These are phyloP conservation scores for Sporisorium graminicola DNA, from an alignment of 1,284 basidiomycete genomes.

Conservation along the genomic window DNA sequence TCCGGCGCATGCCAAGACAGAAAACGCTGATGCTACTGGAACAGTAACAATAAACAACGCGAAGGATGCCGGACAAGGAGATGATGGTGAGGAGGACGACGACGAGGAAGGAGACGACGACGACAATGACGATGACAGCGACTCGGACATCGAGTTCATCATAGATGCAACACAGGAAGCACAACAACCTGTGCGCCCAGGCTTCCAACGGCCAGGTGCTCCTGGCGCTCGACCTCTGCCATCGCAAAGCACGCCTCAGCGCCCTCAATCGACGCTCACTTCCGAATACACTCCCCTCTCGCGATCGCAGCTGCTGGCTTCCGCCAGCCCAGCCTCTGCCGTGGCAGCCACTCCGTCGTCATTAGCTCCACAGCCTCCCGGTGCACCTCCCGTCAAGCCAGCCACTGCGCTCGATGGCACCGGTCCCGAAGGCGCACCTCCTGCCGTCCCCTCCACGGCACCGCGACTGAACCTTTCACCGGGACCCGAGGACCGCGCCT, in stretches of 20 bases:
- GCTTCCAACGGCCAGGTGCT: constrained; percentile 28
- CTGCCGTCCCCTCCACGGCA: constrained; percentile 54
- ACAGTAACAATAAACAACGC: constrained; percentile 69
- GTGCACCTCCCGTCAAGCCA: constrained; percentile 19
- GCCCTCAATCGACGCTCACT: constrained; percentile 76
- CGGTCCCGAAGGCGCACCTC: constrained; percentile 62
- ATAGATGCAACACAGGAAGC: constrained; percentile 64
- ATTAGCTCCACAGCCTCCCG: constrained; percentile 6
- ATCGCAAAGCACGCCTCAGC: constrained; percentile 40
- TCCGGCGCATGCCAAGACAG: neutral
- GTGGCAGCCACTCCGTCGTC: constrained; percentile 14
- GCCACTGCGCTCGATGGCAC: constrained; percentile 6
- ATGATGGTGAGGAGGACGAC: constrained; percentile 70
- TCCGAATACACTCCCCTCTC: constrained; percentile 91
- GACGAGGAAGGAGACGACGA: constrained; percentile 52
- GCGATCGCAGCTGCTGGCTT: constrained; percentile 73
- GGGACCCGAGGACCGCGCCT: constrained; percentile 53
- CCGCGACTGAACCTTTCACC: constrained; percentile 57
- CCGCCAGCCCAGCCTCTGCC: constrained; percentile 35
- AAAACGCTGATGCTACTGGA: neutral
- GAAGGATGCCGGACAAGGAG: constrained; percentile 52
- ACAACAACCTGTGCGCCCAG: constrained; percentile 47
- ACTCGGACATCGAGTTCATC: constrained; percentile 71
- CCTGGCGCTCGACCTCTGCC: constrained; percentile 26
- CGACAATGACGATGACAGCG: constrained; percentile 71